Evolutionary conservation across 2,329 filamentous ascomycete species (phyloP).

Genomic region (Phoma sp.): DNA sequence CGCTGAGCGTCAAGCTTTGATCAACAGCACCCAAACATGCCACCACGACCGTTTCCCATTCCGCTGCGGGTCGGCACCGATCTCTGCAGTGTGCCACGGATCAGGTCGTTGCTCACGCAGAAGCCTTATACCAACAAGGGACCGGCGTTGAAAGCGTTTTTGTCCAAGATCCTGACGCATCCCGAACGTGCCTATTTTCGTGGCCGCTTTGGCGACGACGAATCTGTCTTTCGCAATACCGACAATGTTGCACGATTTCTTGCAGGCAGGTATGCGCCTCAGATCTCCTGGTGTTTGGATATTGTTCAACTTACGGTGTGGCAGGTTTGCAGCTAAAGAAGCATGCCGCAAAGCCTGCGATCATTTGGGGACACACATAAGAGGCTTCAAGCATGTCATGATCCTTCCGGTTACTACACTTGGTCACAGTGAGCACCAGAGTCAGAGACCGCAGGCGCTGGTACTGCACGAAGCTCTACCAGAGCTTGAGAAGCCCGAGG

Average conservation of each 20-base stretch:
- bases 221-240: constrained; percentile 17
- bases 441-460: constrained; percentile 33
- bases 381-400: constrained; percentile 48
- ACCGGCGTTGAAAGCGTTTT: constrained; percentile 24
- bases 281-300: no score
- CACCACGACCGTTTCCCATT: constrained; percentile 65
- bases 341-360: constrained; percentile 55
- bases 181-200: constrained; percentile 43
- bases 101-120: constrained; percentile 63
- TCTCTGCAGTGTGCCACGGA: constrained; percentile 73
- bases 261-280: constrained; percentile 44
- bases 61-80: constrained; percentile 77
- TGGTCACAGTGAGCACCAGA: constrained; percentile 14
- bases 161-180: constrained; percentile 37
- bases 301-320: constrained; percentile 7
- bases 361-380: constrained; percentile 27
- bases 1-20: neutral
- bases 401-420: constrained; percentile 38
- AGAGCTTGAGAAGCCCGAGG: neutral
- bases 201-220: constrained; percentile 31
- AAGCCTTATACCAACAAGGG: constrained; percentile 2
- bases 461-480: constrained; percentile 28
- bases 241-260: constrained; percentile 36
- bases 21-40: constrained; percentile 39
- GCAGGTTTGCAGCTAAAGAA: constrained; percentile 60